Base-by-base conservation (phyloP, 495 filamentous ascomycete genomes). In the Cairneyella variabilis region DNA sequence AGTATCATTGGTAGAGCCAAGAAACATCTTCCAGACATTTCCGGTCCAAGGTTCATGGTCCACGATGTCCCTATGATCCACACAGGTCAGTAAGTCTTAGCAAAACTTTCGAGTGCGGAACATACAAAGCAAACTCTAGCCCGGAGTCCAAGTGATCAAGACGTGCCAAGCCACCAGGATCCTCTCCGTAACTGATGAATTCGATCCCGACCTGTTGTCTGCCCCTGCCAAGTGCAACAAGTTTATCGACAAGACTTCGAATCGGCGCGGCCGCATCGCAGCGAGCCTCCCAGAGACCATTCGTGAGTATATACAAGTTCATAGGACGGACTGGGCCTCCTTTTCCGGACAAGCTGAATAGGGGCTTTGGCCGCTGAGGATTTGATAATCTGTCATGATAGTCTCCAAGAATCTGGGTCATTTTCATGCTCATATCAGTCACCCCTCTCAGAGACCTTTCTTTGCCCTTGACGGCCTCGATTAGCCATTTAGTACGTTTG, bases 161-260 rank as follows among this genome's bases (percentile, higher is more conserved):
- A 28, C 63, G 52, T 36, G 44, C 27, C 26, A 47, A 60, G 4
- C 65, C 69, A 16, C 48, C 53, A 27, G 48, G 20, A 41, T 67
- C 54, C 26, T 71, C 53, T 10, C 71, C 72, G 48, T 74, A 73
- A 2, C 64, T 66, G 38, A 75, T 68, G 59, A 73, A 71, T 47
- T 74, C 66, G 34, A 75, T 65, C 5, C 63, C 68, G 41, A 69
- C 57, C 40, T 66, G 57, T 20, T 56, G 54, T 21, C 54, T 49
- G 14, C 55, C 55, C 22, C 60, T 25, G 0, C 55, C 40, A 6
- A 65, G 43, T 9, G 48, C 17, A 40, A 53, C 25, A 16, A 67
- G 41, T 47, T 65, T 61, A 2, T 60, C 40, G 5, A 64, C 62
- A 23, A 70, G 48, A 42, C 51, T 41, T 34, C 37, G 23, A 2